Percentiles rank a stretch among this genome's conserved stretches.
phyloP scores from a whole-genome alignment of 352 stramenopile species.

The Pythium utonaiense region DNA sequence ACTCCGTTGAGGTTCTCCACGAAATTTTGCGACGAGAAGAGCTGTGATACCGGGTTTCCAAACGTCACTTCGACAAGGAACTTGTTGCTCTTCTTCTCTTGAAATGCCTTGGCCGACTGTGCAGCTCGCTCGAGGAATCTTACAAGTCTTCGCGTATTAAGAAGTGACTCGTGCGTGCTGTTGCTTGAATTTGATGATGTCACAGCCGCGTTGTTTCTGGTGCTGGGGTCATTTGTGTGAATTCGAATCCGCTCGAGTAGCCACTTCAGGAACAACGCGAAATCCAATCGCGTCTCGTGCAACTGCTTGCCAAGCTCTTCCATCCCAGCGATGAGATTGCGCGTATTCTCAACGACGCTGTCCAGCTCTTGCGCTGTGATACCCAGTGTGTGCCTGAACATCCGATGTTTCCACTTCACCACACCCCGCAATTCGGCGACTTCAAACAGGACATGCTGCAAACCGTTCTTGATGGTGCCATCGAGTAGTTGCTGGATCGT shows the following conservation, averaged over 20 bases:
- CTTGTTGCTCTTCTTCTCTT: slow-evolving; percentile 39
- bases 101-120: slow-evolving; percentile 32
- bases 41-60: slow-evolving; percentile 48
- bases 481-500: slow-evolving; percentile 15
- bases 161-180: slow-evolving; percentile 39
- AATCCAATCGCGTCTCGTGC: slow-evolving; percentile 59
- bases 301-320: slow-evolving; percentile 41
- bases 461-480: slow-evolving; percentile 11
- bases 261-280: slow-evolving; percentile 62
- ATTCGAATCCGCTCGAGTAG: slow-evolving; percentile 55
- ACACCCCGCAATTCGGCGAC: slow-evolving; percentile 31
- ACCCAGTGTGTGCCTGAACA: slow-evolving; percentile 36
- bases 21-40: slow-evolving; percentile 17
- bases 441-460: slow-evolving; percentile 16
- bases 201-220: slow-evolving; percentile 1
- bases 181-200: not conserved
- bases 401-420: slow-evolving; percentile 37
- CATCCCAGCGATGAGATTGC: slow-evolving; percentile 40
- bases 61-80: slow-evolving; percentile 67
- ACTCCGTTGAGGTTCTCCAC: slow-evolving; percentile 18
- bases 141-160: slow-evolving; percentile 55
- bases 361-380: slow-evolving; percentile 35
- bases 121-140: slow-evolving; percentile 49
- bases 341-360: slow-evolving; percentile 25
- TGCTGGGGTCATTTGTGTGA: slow-evolving; percentile 40